Evolutionary conservation across 1,284 basidiomycete genomes (phyloP), one percentile per base, ranked within the genome.

Genomic region (Mycosarcoma maydis): DNA sequence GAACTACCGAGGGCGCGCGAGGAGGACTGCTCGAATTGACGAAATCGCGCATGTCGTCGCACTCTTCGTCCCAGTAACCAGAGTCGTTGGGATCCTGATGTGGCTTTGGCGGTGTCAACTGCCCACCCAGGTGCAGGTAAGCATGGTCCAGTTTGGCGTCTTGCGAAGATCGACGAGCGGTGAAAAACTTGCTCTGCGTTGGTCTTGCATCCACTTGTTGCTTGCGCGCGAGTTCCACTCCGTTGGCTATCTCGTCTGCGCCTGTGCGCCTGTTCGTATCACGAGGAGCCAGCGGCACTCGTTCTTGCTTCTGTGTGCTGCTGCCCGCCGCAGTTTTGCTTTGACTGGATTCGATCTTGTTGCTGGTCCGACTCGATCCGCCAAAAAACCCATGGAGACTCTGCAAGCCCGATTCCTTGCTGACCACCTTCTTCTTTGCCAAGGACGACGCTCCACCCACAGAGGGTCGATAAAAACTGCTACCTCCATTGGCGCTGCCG

Each of bases 31-130:
- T 61, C 29, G 67, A 65, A 32, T 51, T 44, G 39, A 69, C 42
- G 27, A 69, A 60, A 17, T 60, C 61, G 29, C 43, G 56, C 60
- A 70, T 42, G 29, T 70, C 67, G 20, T 53, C 36, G 34, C 67
- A 70, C 40, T 54, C 61, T 43, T 65, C 61, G 10, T 70, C 61
- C 67, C 67, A 70, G 26, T 56, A 53, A 1, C 61, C 61, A 3
- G 56, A 64, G n/a, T 60, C 61, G 30, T 54, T 55, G 7, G 56
- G 44, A 29, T 57, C 53, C 27, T 47, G 47, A 11, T 41, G 19
- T 0, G 46, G n/a, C 26, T 52, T 47, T 14, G 52, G 57, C 4
- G 61, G 56, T 6, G 67, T 57, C 27, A 60, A 20, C 26, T 65
- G 33, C 3, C 67, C 67, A 7, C 56, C 67, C 14, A 70, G 45